Conservation (phyloP, 768 basidiomycete genomes). For the Gymnopilus dilepis region DNA sequence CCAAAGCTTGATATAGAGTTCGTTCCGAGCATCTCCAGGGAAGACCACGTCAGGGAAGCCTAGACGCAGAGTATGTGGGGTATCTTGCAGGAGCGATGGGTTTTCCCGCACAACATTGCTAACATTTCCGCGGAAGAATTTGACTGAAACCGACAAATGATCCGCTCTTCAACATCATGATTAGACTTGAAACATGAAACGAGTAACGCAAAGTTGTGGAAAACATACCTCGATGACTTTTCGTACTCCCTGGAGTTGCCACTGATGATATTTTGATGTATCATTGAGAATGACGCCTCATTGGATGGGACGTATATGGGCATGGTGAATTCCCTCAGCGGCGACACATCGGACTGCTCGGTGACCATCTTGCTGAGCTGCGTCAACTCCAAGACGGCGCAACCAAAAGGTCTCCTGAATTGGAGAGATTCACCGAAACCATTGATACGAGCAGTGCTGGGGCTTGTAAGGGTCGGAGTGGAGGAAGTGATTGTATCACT, state of each 20-base stretch:
- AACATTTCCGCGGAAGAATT: slow-evolving; percentile 85
- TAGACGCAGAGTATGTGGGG: slow-evolving; percentile 82
- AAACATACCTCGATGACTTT: slow-evolving; percentile 74
- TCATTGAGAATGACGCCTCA: slow-evolving; percentile 87
- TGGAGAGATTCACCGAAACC: slow-evolving; percentile 44
- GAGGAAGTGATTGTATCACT: slow-evolving; percentile 22
- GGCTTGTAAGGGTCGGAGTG: slow-evolving; percentile 14
- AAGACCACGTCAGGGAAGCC: slow-evolving; percentile 97
- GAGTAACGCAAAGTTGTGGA: background rate
- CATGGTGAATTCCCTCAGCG: slow-evolving; percentile 80
- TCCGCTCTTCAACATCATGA: slow-evolving; percentile 68
- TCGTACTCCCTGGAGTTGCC: slow-evolving; percentile 80
- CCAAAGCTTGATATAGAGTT: slow-evolving; percentile 96
- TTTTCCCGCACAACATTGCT: slow-evolving; percentile 81
- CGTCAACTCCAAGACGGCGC: slow-evolving; percentile 87
- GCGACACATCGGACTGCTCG: slow-evolving; percentile 67
- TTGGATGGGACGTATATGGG: slow-evolving; percentile 85
- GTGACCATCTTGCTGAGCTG: slow-evolving; percentile 71
- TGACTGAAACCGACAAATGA: slow-evolving; percentile 81
- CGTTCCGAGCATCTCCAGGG: slow-evolving; percentile 90
- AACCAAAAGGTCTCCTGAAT: slow-evolving; percentile 93
- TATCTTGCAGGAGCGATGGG: slow-evolving; percentile 79
- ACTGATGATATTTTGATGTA: slow-evolving; percentile 94
- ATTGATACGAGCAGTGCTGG: slow-evolving; percentile 32
- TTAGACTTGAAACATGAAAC: slow-evolving; percentile 2